phyloP scores from a whole-genome alignment of 2,329 filamentous ascomycete genomes.

The Clathrospora elynae region DNA sequence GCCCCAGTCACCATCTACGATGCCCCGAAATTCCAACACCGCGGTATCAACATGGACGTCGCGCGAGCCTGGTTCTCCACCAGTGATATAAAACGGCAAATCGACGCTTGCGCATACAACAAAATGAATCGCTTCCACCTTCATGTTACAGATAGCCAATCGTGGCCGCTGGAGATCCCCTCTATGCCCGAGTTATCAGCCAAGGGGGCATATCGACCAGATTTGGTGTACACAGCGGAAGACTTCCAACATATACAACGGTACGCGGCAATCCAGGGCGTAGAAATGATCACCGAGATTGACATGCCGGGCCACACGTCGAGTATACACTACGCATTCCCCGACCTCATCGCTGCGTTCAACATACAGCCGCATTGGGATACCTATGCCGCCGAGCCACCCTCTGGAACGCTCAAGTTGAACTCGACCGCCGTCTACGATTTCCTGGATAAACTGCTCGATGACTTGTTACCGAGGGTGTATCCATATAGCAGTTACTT shows the following conservation, averaged over 20 bases:
- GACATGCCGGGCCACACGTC: conserved; percentile 83
- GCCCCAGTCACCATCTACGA: conserved; percentile 77
- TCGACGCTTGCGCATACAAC: conserved; percentile 77
- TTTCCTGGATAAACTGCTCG: conserved; percentile 74
- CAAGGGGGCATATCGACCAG: conserved; percentile 73
- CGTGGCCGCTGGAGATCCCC: conserved; percentile 83
- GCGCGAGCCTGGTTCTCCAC: conserved; percentile 73
- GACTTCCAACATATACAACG: conserved; percentile 71
- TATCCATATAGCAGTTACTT: conserved; percentile 72
- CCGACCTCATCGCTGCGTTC: conserved; percentile 72
- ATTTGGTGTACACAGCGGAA: conserved; percentile 68
- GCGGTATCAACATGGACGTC: conserved; percentile 80
- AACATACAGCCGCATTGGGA: conserved; percentile 60
- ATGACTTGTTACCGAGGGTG: conserved; percentile 70
- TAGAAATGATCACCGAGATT: conserved; percentile 76
- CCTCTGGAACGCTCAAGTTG: conserved; percentile 71
- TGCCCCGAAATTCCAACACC: conserved; percentile 73
- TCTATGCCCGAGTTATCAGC: conserved; percentile 71
- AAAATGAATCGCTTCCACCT: conserved; percentile 84
- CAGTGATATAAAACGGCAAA: conserved; percentile 70
- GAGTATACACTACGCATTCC: conserved; percentile 67
- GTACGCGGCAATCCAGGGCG: conserved; percentile 70
- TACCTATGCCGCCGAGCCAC: conserved; percentile 60
- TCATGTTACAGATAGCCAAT: conserved; percentile 81
- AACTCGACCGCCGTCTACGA: conserved; percentile 71